Evolutionary conservation across 352 stramenopile species (phyloP), one percentile per base, ranked within the genome.

Genomic region (Phytophthora megakarya): DNA sequence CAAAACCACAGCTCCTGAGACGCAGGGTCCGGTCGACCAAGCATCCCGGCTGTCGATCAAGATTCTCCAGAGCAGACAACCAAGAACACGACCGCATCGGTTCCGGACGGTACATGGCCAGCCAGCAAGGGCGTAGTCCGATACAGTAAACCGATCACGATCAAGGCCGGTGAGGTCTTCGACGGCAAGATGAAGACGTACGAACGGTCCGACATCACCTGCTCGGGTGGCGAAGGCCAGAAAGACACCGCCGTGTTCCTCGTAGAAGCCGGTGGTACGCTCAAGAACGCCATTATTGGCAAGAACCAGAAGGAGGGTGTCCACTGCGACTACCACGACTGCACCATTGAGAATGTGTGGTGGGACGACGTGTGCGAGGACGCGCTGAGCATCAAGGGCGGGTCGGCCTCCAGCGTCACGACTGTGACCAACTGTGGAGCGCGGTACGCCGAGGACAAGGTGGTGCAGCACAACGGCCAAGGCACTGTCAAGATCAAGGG

Each of bases 281-380:
- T 79, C 48, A 73, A 79, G 71, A 79, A 79, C 44, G 71, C 70
- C 52, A 79, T 79, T 61, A 73, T 79, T 12, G 71, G 71, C 37
- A 52, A 53, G 44, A 70, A 76, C 54, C 67, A 79, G 61, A 55
- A 56, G 12, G 71, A 78, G 21, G 71, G 71, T 25, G 67, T 72
- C 4, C 67, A 75, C 56, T 75, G 67, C 40, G 67, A 75, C 45
- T 50, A 71, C 55, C 30, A 54, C 32, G 67, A 71, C 61, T 75
- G 67, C 50, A 75, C 67, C 2, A 62, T n/a, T n/a, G n/a, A n/a
- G n/a, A n/a, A n/a, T n/a, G n/a, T n/a, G n/a, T n/a, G n/a, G n/a
- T n/a, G n/a, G 67, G 67, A 75, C 21, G 52, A 69, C 30, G 61
- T 69, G 32, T 69, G 61, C 42, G 59, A 61, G 33, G 49, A 67